phyloP scores from a whole-genome alignment of 2,329 filamentous ascomycete genomes.

The Cordyceps fumosorosea region DNA sequence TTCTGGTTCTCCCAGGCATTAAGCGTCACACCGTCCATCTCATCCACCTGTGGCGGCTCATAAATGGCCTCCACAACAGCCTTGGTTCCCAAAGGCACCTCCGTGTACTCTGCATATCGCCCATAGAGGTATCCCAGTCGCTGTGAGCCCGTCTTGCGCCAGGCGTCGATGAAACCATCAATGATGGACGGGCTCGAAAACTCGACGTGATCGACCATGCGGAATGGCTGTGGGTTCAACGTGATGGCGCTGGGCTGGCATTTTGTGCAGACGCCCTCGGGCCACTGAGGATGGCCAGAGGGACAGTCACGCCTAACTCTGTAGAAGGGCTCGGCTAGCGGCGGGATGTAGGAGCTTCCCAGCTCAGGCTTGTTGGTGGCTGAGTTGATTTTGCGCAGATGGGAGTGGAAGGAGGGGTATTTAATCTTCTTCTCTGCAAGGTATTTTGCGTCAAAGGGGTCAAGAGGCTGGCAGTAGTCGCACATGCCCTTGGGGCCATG shows the following conservation, averaged over 20 bases:
- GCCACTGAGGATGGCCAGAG: conserved; percentile 87
- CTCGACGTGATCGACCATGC: conserved; percentile 98
- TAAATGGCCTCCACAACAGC: conserved; percentile 96
- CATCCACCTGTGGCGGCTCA: conserved; percentile 85
- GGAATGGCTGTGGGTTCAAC: conserved; percentile 84
- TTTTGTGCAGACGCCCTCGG: conserved; percentile 95
- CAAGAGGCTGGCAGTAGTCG: conserved; percentile 95
- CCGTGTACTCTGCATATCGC: conserved; percentile 80
- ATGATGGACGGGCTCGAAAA: conserved; percentile 81
- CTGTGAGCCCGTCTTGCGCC: conserved; percentile 79
- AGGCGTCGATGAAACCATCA: conserved; percentile 85
- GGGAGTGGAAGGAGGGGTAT: conserved; percentile 91
- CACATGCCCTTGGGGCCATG: conserved; percentile 98
- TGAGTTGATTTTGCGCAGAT: conserved; percentile 90
- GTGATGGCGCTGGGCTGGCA: conserved; percentile 97
- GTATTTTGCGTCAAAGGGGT: conserved; percentile 86
- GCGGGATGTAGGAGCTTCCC: conserved; percentile 92
- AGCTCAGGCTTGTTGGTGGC: conserved; percentile 94
- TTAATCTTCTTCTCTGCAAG: conserved; percentile 97
- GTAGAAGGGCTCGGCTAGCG: conserved; percentile 86
- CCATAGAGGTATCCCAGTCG: conserved; percentile 88
- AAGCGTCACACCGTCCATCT: conserved; percentile 80
- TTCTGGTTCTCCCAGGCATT: conserved; percentile 80
- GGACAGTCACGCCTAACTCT: conserved; percentile 85
- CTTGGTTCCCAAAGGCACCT: conserved; percentile 90